A percentile compares a stretch with the other conserved stretches of the same genome.
Conservation (phyloP, 2,329 filamentous ascomycete species). For the Pseudopithomyces chartarum region DNA sequence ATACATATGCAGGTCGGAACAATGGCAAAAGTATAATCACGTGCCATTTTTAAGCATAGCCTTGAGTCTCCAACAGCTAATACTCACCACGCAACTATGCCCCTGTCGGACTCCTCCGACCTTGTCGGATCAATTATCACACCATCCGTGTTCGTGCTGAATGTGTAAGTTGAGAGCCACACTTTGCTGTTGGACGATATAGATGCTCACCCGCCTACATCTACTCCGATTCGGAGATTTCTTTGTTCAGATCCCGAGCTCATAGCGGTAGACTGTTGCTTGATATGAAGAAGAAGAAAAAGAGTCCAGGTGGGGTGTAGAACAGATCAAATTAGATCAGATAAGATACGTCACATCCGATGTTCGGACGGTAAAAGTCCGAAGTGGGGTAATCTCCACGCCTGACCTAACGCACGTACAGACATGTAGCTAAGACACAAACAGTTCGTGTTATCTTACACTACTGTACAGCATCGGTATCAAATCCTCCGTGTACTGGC, state of each 20-base stretch:
- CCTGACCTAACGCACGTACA: background rate
- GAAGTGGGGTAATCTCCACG: background rate
- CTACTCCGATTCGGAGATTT: slow-evolving; percentile 50
- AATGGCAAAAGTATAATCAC: slow-evolving; percentile 1
- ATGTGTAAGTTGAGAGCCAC: slow-evolving; percentile 9
- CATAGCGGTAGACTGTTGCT: background rate
- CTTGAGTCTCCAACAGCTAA: background rate
- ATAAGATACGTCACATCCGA: slow-evolving; percentile 10
- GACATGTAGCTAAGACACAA: too few species aligned
- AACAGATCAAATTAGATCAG: slow-evolving; percentile 7
- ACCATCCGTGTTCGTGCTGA: slow-evolving; percentile 44
- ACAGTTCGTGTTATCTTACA: too few species aligned
- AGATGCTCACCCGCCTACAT: slow-evolving; percentile 47
- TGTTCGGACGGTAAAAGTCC: slow-evolving; percentile 9
- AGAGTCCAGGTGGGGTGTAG: background rate
- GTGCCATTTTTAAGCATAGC: background rate
- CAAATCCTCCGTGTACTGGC: too few species aligned
- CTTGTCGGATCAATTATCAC: slow-evolving; percentile 41
- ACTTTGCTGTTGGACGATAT: too few species aligned
- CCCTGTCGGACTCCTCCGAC: slow-evolving; percentile 29
- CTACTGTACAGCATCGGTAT: too few species aligned
- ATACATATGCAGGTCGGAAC: background rate
- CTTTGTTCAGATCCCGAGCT: slow-evolving; percentile 4
- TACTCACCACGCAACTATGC: slow-evolving; percentile 42
- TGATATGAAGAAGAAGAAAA: background rate